Conservation (phyloP, 1,284 basidiomycete genomes). For the Ceratobasidium sp. region DNA sequence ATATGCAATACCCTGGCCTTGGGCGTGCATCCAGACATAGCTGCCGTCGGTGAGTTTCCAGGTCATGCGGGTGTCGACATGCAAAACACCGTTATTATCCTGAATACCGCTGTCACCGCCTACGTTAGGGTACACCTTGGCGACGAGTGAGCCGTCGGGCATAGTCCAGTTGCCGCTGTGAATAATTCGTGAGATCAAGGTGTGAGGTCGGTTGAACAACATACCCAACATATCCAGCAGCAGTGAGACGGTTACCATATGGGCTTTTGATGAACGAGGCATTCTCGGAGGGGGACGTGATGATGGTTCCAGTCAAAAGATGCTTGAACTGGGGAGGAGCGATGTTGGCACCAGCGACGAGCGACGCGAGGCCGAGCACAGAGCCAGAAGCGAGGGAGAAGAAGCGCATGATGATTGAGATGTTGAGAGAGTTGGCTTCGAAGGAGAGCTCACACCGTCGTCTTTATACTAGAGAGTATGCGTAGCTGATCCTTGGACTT, state of each 20-base stretch:
- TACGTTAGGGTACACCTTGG: slow-evolving; percentile 45
- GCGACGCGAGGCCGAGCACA: not conserved
- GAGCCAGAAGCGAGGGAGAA: not conserved
- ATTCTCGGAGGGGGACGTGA: slow-evolving; percentile 44
- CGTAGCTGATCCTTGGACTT: not conserved
- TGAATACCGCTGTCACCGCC: slow-evolving; percentile 47
- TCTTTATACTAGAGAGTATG: not conserved
- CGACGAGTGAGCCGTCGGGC: slow-evolving; percentile 25
- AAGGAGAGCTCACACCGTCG: not conserved
- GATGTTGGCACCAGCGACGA: slow-evolving; percentile 18
- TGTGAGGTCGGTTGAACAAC: not conserved
- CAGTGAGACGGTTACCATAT: slow-evolving; percentile 45
- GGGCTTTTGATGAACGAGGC: slow-evolving; percentile 41
- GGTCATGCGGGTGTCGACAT: slow-evolving; percentile 47
- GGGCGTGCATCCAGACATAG: slow-evolving; percentile 44
- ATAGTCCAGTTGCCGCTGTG: slow-evolving; percentile 40
- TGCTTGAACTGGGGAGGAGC: slow-evolving; percentile 42
- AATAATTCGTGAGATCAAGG: not conserved
- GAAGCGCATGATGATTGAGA: slow-evolving; percentile 7
- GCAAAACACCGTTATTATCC: slow-evolving; percentile 41
- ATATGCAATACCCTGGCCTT: slow-evolving; percentile 44
- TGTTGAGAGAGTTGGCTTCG: not conserved
- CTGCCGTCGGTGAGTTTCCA: slow-evolving; percentile 44
- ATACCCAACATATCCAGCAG: slow-evolving; percentile 45
- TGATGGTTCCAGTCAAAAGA: slow-evolving; percentile 45